These are phyloP conservation scores for Anastatica hierochuntica DNA, from an alignment of 345 rosid genomes.

Conservation along the genomic window DNA sequence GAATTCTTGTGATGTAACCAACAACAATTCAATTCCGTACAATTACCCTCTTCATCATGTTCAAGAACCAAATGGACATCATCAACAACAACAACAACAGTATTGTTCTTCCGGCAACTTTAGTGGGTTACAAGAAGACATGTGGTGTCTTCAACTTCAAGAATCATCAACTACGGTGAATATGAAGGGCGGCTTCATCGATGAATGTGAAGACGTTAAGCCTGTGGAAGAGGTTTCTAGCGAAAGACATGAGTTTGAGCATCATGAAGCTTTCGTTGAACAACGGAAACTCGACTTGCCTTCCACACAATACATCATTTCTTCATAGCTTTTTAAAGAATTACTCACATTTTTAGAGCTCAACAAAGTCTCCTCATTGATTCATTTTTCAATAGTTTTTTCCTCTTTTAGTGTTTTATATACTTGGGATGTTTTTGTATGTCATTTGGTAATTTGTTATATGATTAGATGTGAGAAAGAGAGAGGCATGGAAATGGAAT, in stretches of 20 bases:
- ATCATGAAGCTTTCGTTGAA: conserved; percentile 29
- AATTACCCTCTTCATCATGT: conserved; percentile 24
- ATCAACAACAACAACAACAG: conserved; percentile 19
- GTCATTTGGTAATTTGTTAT: not conserved
- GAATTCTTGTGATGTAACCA: conserved; percentile 23
- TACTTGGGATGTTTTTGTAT: not conserved
- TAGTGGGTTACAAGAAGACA: conserved; percentile 26
- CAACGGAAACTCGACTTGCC: conserved; percentile 40
- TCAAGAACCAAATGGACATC: conserved; percentile 16
- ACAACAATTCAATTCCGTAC: conserved; percentile 13
- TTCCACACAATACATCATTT: conserved; percentile 43
- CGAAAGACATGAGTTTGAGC: conserved; percentile 37
- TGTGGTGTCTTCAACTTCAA: conserved; percentile 34
- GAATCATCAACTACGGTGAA: conserved; percentile 27
- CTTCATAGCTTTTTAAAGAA: conserved; percentile 32
- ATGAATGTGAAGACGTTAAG: conserved; percentile 29
- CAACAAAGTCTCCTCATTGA: not conserved
- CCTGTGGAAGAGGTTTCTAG: conserved; percentile 30
- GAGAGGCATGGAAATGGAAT: conserved; percentile 2
- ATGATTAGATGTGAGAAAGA: conserved; percentile 16
- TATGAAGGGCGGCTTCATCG: conserved; percentile 22
- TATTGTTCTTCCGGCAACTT: conserved; percentile 22
- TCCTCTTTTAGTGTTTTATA: too few species aligned
- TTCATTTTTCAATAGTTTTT: conserved; percentile 6
- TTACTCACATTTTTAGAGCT: not conserved